Evolutionary conservation across 257 asterid species (phyloP).

Genomic region (Fraxinus anomala): DNA sequence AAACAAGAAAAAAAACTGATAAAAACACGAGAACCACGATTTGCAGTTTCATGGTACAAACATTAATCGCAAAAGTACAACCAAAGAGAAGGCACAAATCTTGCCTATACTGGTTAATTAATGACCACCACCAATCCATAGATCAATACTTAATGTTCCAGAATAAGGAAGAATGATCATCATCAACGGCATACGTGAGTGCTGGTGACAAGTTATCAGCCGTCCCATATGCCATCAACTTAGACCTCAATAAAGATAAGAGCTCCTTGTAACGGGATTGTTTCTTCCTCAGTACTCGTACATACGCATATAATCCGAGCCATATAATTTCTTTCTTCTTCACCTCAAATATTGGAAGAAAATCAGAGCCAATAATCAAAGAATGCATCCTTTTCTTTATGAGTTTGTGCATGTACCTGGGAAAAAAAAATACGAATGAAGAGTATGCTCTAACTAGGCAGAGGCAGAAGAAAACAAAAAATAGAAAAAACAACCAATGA

Average conservation of each 20-base stretch:
- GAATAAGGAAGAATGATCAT: conserved; percentile 55
- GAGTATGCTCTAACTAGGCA: background rate
- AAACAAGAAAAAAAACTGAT: too few relatives aligned
- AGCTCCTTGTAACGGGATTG: conserved; percentile 55
- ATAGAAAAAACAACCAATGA: background rate
- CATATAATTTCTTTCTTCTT: conserved; percentile 54
- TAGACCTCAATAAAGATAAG: conserved; percentile 39
- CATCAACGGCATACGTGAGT: conserved; percentile 64
- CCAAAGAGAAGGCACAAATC: background rate
- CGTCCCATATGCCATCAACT: conserved; percentile 46
- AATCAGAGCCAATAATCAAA: conserved; percentile 29
- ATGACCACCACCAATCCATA: background rate
- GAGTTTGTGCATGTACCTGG: conserved; percentile 72
- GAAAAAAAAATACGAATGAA: conserved; percentile 3
- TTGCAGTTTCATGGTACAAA: background rate
- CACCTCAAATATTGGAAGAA: conserved; percentile 60
- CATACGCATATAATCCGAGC: conserved; percentile 75
- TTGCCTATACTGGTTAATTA: background rate
- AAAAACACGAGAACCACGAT: background rate
- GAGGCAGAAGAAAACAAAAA: background rate
- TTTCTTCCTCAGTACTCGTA: conserved; percentile 61
- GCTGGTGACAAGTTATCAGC: conserved; percentile 41
- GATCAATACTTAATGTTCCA: conserved; percentile 70
- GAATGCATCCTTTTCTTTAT: conserved; percentile 58
- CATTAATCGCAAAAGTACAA: background rate